Percentiles rank a stretch among this genome's conserved stretches.
Evolutionary conservation across 352 stramenopile species (phyloP).

Genomic region (Phytophthora cryptogea): DNA sequence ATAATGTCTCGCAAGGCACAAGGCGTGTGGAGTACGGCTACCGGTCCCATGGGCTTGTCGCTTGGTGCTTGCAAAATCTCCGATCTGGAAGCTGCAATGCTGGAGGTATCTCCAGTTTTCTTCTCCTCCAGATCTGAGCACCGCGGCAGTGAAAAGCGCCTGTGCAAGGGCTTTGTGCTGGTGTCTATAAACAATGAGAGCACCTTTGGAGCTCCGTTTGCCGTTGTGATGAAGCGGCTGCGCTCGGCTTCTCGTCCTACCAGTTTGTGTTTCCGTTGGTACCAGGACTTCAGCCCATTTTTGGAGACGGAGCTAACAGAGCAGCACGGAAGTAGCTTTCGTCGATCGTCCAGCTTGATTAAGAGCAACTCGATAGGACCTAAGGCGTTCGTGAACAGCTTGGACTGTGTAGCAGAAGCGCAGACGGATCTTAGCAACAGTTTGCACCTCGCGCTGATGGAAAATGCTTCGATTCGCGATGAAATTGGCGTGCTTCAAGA

Average conservation of each 20-base stretch:
- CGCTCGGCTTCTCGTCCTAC: slow-evolving; percentile 65
- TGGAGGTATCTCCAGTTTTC: slow-evolving; percentile 62
- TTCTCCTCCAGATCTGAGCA: slow-evolving; percentile 54
- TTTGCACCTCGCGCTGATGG: slow-evolving; percentile 69
- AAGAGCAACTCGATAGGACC: slow-evolving; percentile 13
- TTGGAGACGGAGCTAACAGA: slow-evolving; percentile 62
- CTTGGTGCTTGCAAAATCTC: slow-evolving; percentile 65
- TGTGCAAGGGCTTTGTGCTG: slow-evolving; percentile 78
- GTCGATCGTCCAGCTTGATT: slow-evolving; percentile 15
- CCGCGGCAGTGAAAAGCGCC: slow-evolving; percentile 50
- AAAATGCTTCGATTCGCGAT: slow-evolving; percentile 79
- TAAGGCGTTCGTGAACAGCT: slow-evolving; percentile 48
- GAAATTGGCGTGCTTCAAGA: slow-evolving; percentile 63
- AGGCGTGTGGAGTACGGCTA: slow-evolving; percentile 71
- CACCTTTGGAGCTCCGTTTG: slow-evolving; percentile 67
- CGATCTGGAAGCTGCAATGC: slow-evolving; percentile 68
- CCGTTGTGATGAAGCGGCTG: slow-evolving; percentile 54
- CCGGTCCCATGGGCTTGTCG: slow-evolving; percentile 55
- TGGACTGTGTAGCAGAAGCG: slow-evolving; percentile 66
- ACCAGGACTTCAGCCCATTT: slow-evolving; percentile 79
- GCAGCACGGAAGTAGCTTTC: slow-evolving; percentile 22
- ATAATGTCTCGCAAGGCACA: slow-evolving; percentile 49
- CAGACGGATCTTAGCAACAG: slow-evolving; percentile 63
- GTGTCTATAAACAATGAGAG: slow-evolving; percentile 81
- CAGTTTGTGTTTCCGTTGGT: slow-evolving; percentile 80